These are phyloP conservation scores for Fusarium floridanum DNA, from an alignment of 2,329 filamentous ascomycete species.

Conservation along the genomic window DNA sequence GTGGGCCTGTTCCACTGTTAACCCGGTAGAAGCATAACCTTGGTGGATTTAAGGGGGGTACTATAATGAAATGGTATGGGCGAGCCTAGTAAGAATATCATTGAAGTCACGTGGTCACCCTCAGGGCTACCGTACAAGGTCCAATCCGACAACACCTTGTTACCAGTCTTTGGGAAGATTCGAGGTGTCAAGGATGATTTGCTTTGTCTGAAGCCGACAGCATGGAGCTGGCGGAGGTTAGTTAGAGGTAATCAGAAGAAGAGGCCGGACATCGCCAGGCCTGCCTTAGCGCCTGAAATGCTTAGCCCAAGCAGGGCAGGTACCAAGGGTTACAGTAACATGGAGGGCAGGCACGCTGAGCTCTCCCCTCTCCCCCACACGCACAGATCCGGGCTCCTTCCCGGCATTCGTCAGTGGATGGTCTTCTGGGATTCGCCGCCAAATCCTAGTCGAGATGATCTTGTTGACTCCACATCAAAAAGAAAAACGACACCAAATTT, in stretches of 20 bases:
- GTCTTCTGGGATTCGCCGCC: constrained; percentile 11
- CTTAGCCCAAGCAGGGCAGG: constrained; percentile 16
- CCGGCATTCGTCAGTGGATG: constrained; percentile 13
- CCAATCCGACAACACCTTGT: background rate
- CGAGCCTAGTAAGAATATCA: too few relatives aligned
- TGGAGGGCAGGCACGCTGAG: background rate
- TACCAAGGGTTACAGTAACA: background rate
- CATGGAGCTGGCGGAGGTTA: constrained; percentile 5
- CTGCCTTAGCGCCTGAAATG: constrained; percentile 24
- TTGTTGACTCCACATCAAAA: constrained; percentile 28
- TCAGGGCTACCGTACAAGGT: too few relatives aligned
- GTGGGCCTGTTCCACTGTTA: too few relatives aligned
- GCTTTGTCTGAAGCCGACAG: constrained; percentile 22
- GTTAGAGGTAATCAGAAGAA: background rate
- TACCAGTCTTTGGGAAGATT: constrained; percentile 2
- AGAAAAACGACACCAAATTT: constrained; percentile 21
- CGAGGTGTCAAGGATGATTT: constrained; percentile 1
- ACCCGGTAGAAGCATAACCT: too few relatives aligned
- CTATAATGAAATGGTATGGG: too few relatives aligned
- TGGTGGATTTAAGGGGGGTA: too few relatives aligned
- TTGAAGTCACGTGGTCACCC: too few relatives aligned
- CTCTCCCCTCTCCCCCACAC: constrained; percentile 27
- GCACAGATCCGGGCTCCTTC: constrained; percentile 25
- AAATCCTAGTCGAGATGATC: constrained; percentile 27
- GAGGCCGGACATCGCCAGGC: constrained; percentile 17